Percentiles rank a stretch among this genome's conserved stretches.
phyloP scores from a whole-genome alignment of 805 yeast species.

The Sungouiozyma intestinalis region DNA sequence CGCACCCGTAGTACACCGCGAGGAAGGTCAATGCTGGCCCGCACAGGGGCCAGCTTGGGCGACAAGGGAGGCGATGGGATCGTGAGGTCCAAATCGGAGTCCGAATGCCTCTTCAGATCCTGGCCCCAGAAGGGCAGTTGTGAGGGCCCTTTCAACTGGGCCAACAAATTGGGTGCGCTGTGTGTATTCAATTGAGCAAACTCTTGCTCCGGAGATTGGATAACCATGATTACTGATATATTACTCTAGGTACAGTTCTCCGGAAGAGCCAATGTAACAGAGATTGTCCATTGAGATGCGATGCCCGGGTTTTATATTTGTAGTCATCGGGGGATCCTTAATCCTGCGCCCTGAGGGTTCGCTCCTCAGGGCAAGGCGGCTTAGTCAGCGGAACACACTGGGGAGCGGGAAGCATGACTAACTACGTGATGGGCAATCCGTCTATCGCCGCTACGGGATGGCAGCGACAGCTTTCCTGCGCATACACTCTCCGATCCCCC shows the following conservation, averaged over 20 bases:
- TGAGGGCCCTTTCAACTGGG: not conserved
- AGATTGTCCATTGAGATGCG: no score
- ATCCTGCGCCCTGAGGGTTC: not conserved
- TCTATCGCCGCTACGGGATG: not conserved
- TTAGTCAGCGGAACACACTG: not conserved
- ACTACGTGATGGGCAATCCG: no score
- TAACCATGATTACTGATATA: no score
- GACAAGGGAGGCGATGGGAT: constrained; percentile 29
- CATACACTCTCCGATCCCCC: no score
- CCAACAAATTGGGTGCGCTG: not conserved
- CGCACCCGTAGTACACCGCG: constrained; percentile 3
- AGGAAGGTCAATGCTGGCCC: not conserved
- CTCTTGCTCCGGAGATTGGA: constrained; percentile 1
- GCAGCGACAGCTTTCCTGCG: no score
- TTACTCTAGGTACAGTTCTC: no score
- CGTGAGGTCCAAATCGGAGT: constrained; percentile 8
- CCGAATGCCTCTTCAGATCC: not conserved
- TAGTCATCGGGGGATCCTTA: not conserved
- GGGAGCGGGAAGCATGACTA: not conserved
- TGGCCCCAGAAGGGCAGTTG: not conserved
- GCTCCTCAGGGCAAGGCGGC: not conserved
- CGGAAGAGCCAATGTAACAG: no score
- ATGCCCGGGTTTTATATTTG: no score
- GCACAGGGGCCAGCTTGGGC: constrained; percentile 11
- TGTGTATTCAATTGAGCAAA: constrained; percentile 1